Conservation (phyloP, 1,284 basidiomycete species). For the Ustilago bromivora region DNA sequence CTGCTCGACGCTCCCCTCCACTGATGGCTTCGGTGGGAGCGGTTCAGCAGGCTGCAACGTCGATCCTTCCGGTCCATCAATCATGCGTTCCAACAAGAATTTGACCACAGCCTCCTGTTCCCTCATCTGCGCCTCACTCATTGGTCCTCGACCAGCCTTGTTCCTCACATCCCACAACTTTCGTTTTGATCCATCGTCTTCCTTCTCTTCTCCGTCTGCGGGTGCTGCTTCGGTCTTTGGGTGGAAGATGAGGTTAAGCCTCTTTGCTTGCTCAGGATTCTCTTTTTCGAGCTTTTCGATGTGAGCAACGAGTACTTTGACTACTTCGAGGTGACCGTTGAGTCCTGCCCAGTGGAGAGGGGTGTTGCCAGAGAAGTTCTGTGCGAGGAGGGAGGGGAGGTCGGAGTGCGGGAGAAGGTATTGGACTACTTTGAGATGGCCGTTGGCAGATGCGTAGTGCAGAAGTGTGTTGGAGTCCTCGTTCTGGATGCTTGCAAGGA, state of each 20-base stretch:
- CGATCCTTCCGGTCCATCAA: constrained; percentile 43
- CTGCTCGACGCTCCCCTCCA: constrained; percentile 14
- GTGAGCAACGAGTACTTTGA: constrained; percentile 50
- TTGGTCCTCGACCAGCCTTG: constrained; percentile 65
- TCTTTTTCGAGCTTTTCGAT: constrained; percentile 56
- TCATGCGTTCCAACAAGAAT: constrained; percentile 59
- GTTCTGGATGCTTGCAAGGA: constrained; percentile 45
- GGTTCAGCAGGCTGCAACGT: constrained; percentile 27
- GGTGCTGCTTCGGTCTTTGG: constrained; percentile 12
- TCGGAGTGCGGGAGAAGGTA: constrained; percentile 48
- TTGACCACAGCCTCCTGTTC: constrained; percentile 65
- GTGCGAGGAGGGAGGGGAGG: constrained; percentile 48
- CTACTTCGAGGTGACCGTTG: constrained; percentile 63
- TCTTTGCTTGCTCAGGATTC: constrained; percentile 37
- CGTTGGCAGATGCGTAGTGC: constrained; percentile 66
- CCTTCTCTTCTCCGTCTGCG: constrained; percentile 31
- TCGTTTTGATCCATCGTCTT: constrained; percentile 51
- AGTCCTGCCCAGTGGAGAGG: constrained; percentile 68
- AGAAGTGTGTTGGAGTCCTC: constrained; percentile 60
- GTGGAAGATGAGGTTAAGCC: constrained; percentile 41
- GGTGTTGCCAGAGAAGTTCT: constrained; percentile 66
- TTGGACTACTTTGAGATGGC: constrained; percentile 51
- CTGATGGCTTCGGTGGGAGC: constrained; percentile 21
- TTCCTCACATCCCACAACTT: constrained; percentile 68
- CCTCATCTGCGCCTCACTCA: constrained; percentile 68